Evolutionary conservation across 108 stramenopile genomes (phyloP).

Genomic region (Skeletonema menzelii): DNA sequence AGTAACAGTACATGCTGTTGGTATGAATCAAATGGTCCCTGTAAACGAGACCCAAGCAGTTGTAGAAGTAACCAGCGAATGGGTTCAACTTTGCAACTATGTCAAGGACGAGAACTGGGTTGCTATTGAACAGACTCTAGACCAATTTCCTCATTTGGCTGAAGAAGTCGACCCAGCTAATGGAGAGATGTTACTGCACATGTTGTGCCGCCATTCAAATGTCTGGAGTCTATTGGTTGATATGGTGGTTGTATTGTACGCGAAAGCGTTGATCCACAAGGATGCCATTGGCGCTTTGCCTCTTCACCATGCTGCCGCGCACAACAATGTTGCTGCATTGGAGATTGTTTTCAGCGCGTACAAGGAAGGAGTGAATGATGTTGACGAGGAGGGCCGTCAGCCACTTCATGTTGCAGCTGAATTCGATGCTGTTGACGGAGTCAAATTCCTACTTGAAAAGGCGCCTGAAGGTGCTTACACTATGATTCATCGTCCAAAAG

Average conservation of each 20-base stretch:
- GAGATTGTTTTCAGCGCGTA: constrained; percentile 82
- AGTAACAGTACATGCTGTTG: background rate
- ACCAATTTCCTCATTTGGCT: constrained; percentile 72
- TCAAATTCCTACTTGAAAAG: constrained; percentile 71
- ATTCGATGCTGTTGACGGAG: constrained; percentile 78
- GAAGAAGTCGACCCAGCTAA: constrained; percentile 64
- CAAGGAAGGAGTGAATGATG: constrained; percentile 80
- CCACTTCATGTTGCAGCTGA: constrained; percentile 81
- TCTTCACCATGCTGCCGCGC: constrained; percentile 78
- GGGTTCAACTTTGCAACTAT: constrained; percentile 59
- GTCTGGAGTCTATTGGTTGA: constrained; percentile 84
- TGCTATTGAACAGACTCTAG: constrained; percentile 71
- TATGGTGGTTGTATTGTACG: constrained; percentile 77
- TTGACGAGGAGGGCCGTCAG: constrained; percentile 74
- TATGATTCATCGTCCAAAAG: constrained; percentile 71
- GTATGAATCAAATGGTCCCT: constrained; percentile 8
- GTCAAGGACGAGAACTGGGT: constrained; percentile 86
- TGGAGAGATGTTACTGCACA: constrained; percentile 82
- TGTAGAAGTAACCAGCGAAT: constrained; percentile 18
- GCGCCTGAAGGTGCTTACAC: constrained; percentile 84
- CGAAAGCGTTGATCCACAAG: constrained; percentile 81
- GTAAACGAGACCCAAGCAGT: constrained; percentile 22
- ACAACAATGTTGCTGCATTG: constrained; percentile 69
- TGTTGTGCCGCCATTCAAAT: constrained; percentile 67
- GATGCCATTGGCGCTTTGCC: constrained; percentile 87